These are phyloP conservation scores for Ascochyta rabiei DNA, from an alignment of 2,329 filamentous ascomycete species.

Conservation along the genomic window DNA sequence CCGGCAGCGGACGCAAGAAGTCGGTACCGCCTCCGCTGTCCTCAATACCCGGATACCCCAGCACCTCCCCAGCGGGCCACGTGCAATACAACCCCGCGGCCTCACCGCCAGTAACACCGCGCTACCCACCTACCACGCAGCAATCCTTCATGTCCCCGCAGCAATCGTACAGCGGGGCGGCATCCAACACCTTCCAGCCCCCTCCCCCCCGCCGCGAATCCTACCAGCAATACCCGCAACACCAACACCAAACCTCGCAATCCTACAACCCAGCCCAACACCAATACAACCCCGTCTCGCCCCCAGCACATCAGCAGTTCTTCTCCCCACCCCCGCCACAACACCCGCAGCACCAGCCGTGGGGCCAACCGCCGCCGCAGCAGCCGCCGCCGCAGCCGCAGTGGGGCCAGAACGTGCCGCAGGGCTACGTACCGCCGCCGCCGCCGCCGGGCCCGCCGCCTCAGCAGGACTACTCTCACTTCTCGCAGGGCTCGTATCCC, in stretches of 20 bases:
- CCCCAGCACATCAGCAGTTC: slow-evolving; percentile 64
- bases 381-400: slow-evolving; percentile 62
- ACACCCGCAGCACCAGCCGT: slow-evolving; percentile 60
- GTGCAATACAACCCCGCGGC: slow-evolving; percentile 60
- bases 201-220: slow-evolving; percentile 43
- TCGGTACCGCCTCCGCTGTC: slow-evolving; percentile 51
- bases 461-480: slow-evolving; percentile 55
- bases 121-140: slow-evolving; percentile 48
- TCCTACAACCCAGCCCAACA: slow-evolving; percentile 54
- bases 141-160: slow-evolving; percentile 44
- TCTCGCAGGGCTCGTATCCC: slow-evolving; percentile 61
- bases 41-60: slow-evolving; percentile 41
- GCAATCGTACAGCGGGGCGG: slow-evolving; percentile 30
- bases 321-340: slow-evolving; percentile 55
- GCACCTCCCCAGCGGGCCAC: slow-evolving; percentile 36
- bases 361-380: slow-evolving; percentile 51
- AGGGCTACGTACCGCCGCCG: slow-evolving; percentile 70
- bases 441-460: slow-evolving; percentile 70
- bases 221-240: slow-evolving; percentile 33
- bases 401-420: slow-evolving; percentile 55
- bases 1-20: slow-evolving; percentile 38
- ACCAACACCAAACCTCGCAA: slow-evolving; percentile 31
- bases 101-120: slow-evolving; percentile 55
- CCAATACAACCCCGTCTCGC: slow-evolving; percentile 53
- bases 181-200: slow-evolving; percentile 37